phyloP scores from a whole-genome alignment of 2,329 filamentous ascomycete species.

The Fusarium algeriense region DNA sequence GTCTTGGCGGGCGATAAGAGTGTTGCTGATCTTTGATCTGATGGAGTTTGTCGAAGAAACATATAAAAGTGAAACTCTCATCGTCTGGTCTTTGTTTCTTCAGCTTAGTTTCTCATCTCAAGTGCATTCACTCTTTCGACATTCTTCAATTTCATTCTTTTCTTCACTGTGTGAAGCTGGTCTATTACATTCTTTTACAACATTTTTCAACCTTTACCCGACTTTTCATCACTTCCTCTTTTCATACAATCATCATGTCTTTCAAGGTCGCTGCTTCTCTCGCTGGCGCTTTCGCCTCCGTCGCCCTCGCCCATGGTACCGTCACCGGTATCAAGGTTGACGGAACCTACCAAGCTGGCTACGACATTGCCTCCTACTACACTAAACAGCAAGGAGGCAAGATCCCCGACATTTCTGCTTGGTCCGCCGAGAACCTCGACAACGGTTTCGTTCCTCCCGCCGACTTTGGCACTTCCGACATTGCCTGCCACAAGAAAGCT shows the following conservation, averaged over 20 bases:
- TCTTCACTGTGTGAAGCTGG: conserved; percentile 50
- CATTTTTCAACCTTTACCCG: neutral
- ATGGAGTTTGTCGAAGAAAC: neutral
- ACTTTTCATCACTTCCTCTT: neutral
- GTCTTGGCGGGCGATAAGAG: conserved; percentile 3
- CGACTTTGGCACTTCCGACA: conserved; percentile 55
- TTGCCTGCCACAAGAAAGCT: conserved; percentile 61
- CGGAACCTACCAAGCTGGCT: conserved; percentile 32
- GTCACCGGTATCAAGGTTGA: conserved; percentile 45
- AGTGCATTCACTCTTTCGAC: conserved; percentile 29
- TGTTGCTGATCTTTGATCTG: neutral
- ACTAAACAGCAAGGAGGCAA: conserved; percentile 30
- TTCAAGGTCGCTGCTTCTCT: conserved; percentile 37
- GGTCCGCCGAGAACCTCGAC: conserved; percentile 59
- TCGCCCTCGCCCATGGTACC: conserved; percentile 42
- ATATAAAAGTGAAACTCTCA: conserved; percentile 16
- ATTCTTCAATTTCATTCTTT: conserved; percentile 36
- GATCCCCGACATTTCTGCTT: conserved; percentile 50
- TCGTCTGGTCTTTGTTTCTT: conserved; percentile 5
- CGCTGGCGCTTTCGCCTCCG: conserved; percentile 40
- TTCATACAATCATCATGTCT: conserved; percentile 36
- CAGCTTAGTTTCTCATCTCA: conserved; percentile 36
- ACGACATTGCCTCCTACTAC: conserved; percentile 43
- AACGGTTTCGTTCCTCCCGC: conserved; percentile 64
- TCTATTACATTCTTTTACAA: conserved; percentile 32